Conservation (phyloP, 495 filamentous ascomycete species). For the Aspergillus hancockii region DNA sequence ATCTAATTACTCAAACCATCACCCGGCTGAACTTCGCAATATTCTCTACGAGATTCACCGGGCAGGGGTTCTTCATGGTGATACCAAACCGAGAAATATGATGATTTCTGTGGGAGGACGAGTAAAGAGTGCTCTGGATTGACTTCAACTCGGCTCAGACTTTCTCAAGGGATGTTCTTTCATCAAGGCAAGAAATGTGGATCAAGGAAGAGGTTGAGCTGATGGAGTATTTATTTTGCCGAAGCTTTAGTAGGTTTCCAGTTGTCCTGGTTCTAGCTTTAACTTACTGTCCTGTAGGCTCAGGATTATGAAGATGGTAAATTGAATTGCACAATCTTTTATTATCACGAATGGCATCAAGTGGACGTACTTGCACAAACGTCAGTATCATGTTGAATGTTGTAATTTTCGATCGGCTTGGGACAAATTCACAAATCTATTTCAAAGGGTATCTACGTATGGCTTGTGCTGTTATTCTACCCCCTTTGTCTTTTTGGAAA, state of each 20-base stretch:
- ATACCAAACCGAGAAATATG: slow-evolving; percentile 27
- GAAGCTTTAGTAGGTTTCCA: slow-evolving; percentile 18
- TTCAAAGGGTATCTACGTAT: too few relatives aligned
- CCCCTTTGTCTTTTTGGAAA: too few relatives aligned
- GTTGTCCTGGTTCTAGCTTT: neutral
- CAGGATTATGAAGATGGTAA: slow-evolving; percentile 20
- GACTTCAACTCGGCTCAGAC: slow-evolving; percentile 29
- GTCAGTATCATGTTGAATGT: too few relatives aligned
- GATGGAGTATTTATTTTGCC: slow-evolving; percentile 25
- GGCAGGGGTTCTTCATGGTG: slow-evolving; percentile 22
- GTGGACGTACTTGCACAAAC: too few relatives aligned
- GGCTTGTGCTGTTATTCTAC: too few relatives aligned
- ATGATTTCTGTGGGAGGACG: slow-evolving; percentile 14
- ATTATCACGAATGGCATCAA: slow-evolving; percentile 24
- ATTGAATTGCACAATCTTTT: slow-evolving; percentile 17
- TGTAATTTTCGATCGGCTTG: too few relatives aligned
- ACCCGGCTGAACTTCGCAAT: slow-evolving; percentile 13
- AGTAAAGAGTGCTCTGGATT: slow-evolving; percentile 25
- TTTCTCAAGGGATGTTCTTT: slow-evolving; percentile 13
- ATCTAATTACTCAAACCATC: slow-evolving; percentile 17
- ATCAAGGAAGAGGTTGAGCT: slow-evolving; percentile 18
- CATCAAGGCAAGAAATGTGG: slow-evolving; percentile 16
- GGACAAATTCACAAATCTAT: too few relatives aligned
- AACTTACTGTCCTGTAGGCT: slow-evolving; percentile 16
- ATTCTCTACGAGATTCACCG: slow-evolving; percentile 26